Base-by-base conservation (phyloP, 2,329 filamentous ascomycete species). In the Fusarium stilboides region DNA sequence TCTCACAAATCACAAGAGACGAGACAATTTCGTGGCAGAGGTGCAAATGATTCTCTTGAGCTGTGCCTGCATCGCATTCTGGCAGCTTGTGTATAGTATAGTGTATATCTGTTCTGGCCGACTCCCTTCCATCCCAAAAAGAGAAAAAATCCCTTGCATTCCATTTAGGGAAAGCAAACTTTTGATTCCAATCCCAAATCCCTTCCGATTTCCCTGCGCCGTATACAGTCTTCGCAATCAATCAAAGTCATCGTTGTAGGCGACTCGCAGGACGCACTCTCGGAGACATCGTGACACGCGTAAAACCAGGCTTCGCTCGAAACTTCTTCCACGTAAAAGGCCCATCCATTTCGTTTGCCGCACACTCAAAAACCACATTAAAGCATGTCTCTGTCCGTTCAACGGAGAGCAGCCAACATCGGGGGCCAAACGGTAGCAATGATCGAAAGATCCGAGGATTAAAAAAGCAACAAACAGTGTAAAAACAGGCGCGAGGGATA, bases 1-100 rank as follows among this genome's bases (percentile, higher is more conserved):
- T 43, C 17, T n/a, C 26, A 26, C 20, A 44, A 26, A 17, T n/a
- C 47, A n/a, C 10, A 42, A 20, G 20, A 12, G 24, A 20, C 22
- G 17, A 4, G 20, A 43, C n/a, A 26, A 12, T 43, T 50, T 37
- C 31, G 44, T 55, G 7, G 22, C 37, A 45, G 47, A 68, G 55
- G 67, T 63, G 50, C 52, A 62, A 65, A 57, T 62, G 49, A 65
- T 64, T 70, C 60, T 70, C 60, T 70, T 71, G 42, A 64, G 62
- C 70, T 54, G 62, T 75, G 72, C 71, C 68, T 55, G 57, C 62
- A 63, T 75, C 43, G 72, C 72, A 75, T 75, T 75, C 72, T 74
- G 72, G 63, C 61, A 62, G 72, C 63, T 62, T 55, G 62, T 74
- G 65, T 75, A 73, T 75, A 70, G 71, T 75, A 70, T 75, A 73